Percentiles rank a stretch among this genome's conserved stretches.
These are phyloP conservation scores for Diaporthe vaccinii DNA, from an alignment of 2,329 filamentous ascomycete species.

Conservation along the genomic window DNA sequence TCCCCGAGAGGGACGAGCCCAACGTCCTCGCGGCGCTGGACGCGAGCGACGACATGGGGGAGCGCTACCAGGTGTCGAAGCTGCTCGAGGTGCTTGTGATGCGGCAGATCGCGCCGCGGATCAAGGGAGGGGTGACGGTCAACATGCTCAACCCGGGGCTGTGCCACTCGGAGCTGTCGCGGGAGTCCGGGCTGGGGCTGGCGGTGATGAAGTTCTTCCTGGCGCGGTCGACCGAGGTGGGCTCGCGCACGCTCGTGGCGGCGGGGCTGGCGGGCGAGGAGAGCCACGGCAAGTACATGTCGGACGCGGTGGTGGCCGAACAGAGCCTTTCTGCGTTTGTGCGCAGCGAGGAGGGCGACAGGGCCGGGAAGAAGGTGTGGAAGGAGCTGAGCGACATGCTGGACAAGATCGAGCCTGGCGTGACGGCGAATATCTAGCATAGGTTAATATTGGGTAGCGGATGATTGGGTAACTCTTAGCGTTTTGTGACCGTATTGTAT, in stretches of 20 bases:
- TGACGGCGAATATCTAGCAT: constrained; percentile 36
- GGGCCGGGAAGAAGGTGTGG: constrained; percentile 57
- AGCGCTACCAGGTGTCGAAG: constrained; percentile 34
- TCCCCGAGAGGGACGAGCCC: constrained; percentile 16
- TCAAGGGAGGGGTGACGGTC: constrained; percentile 41
- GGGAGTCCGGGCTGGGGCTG: constrained; percentile 28
- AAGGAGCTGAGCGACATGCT: constrained; percentile 56
- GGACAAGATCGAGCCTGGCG: constrained; percentile 57
- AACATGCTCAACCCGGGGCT: constrained; percentile 58
- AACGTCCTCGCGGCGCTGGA: constrained; percentile 27
- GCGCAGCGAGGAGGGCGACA: constrained; percentile 53
- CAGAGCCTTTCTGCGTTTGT: constrained; percentile 52
- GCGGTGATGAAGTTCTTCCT: constrained; percentile 51
- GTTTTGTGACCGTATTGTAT: not conserved
- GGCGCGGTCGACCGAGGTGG: constrained; percentile 61
- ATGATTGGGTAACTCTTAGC: not conserved
- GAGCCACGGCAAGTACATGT: constrained; percentile 62
- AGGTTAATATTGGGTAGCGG: not conserved
- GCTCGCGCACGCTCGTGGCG: constrained; percentile 59
- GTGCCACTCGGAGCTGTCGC: constrained; percentile 51
- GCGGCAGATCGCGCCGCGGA: constrained; percentile 6
- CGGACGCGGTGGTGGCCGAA: constrained; percentile 46
- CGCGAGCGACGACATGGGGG: constrained; percentile 13
- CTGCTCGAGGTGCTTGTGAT: constrained; percentile 34
- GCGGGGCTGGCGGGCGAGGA: constrained; percentile 54